Evolutionary conservation across 306 rosid species (phyloP).

Genomic region (Sicyos edulis): DNA sequence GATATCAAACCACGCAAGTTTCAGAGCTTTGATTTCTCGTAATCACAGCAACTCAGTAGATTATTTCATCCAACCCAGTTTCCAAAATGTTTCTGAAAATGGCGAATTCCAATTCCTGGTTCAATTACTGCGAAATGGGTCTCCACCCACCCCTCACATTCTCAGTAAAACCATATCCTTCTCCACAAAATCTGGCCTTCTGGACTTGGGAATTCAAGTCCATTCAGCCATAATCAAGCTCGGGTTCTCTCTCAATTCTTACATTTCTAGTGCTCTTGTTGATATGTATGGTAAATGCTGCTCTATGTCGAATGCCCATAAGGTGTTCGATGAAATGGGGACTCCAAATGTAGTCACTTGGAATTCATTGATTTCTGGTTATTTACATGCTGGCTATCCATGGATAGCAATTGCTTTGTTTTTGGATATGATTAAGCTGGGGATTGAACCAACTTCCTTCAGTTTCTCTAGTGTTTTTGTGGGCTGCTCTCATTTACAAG

Average conservation of each 20-base stretch:
- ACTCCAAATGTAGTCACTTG: constrained; percentile 36
- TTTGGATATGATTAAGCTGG: constrained; percentile 29
- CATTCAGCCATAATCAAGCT: constrained; percentile 31
- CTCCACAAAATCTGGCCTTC: constrained; percentile 23
- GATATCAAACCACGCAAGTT: constrained; percentile 13
- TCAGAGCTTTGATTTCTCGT: constrained; percentile 19
- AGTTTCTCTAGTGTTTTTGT: constrained; percentile 34
- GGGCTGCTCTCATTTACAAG: constrained; percentile 36
- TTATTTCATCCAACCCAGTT: not conserved
- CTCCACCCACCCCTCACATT: constrained; percentile 27
- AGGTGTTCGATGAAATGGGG: constrained; percentile 34
- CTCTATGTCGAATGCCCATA: constrained; percentile 24
- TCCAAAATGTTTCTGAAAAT: not conserved
- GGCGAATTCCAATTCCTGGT: constrained; percentile 9
- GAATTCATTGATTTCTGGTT: constrained; percentile 31
- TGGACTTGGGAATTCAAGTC: constrained; percentile 24
- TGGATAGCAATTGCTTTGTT: constrained; percentile 24
- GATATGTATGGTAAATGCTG: constrained; percentile 29
- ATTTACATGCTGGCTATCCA: constrained; percentile 26
- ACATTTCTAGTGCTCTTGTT: constrained; percentile 34
- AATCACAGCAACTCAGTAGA: constrained; percentile 5
- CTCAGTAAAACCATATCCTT: constrained; percentile 28
- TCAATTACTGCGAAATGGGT: constrained; percentile 24
- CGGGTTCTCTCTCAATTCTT: constrained; percentile 32
- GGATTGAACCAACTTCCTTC: constrained; percentile 32